Conservation (phyloP, 208 protist genomes). For the Leishmania tarentolae region DNA sequence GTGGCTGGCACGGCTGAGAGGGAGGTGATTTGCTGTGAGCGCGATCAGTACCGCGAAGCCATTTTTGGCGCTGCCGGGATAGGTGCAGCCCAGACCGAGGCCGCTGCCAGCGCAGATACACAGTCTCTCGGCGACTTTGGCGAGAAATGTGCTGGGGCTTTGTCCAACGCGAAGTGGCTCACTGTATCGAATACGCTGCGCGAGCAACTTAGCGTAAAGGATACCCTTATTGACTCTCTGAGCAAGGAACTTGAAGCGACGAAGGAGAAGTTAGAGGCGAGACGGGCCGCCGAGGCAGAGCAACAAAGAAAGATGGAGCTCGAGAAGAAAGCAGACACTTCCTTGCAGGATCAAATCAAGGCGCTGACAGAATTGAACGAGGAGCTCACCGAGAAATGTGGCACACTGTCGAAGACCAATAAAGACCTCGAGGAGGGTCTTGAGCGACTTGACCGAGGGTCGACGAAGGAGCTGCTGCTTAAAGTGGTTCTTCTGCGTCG, state of each 20-base stretch:
- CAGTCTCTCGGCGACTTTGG: slow-evolving; percentile 11
- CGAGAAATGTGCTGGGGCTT: slow-evolving; percentile 8
- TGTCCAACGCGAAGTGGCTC: slow-evolving; percentile 39
- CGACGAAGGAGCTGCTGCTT: slow-evolving; percentile 67
- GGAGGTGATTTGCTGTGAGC: slow-evolving; percentile 65
- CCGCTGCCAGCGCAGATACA: not conserved
- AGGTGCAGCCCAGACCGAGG: slow-evolving; percentile 9
- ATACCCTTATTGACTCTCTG: slow-evolving; percentile 69
- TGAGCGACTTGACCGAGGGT: slow-evolving; percentile 38
- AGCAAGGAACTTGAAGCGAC: slow-evolving; percentile 35
- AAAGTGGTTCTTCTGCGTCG: slow-evolving; percentile 84
- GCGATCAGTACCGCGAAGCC: slow-evolving; percentile 79
- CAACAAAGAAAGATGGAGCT: slow-evolving; percentile 15
- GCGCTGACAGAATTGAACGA: slow-evolving; percentile 50
- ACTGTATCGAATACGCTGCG: slow-evolving; percentile 64
- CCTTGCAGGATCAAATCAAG: slow-evolving; percentile 36
- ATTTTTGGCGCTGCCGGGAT: slow-evolving; percentile 55
- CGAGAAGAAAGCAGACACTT: slow-evolving; percentile 9
- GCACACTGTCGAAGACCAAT: slow-evolving; percentile 44
- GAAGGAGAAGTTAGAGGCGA: slow-evolving; percentile 55
- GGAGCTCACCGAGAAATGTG: slow-evolving; percentile 53
- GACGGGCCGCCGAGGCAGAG: slow-evolving; percentile 27
- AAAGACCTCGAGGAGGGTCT: slow-evolving; percentile 58
- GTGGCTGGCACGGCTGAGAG: slow-evolving; percentile 52
- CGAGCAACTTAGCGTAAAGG: slow-evolving; percentile 75